These are phyloP conservation scores for Talaromyces funiculosus DNA, from an alignment of 2,329 filamentous ascomycete species.

Conservation along the genomic window DNA sequence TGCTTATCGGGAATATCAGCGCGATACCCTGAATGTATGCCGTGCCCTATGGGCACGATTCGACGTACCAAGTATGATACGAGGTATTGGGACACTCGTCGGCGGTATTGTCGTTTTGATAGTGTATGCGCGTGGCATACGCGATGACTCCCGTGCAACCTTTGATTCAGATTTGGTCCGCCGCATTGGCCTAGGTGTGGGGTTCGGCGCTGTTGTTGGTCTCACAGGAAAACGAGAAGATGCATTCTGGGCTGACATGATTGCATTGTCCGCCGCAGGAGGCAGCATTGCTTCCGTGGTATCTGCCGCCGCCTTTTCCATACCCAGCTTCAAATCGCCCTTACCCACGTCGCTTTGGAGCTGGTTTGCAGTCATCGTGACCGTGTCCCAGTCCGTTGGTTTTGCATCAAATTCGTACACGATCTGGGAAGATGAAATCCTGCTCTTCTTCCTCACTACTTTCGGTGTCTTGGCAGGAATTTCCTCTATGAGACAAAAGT, in stretches of 20 bases:
- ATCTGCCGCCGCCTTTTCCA: conserved; percentile 35
- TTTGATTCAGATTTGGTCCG: conserved; percentile 44
- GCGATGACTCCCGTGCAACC: conserved; percentile 46
- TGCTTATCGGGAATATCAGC: conserved; percentile 68
- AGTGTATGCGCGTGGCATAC: conserved; percentile 62
- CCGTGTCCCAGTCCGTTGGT: conserved; percentile 79
- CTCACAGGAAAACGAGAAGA: conserved; percentile 17
- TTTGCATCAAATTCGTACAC: conserved; percentile 98
- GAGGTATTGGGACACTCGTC: conserved; percentile 67
- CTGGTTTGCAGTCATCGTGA: conserved; percentile 76
- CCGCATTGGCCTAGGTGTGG: conserved; percentile 45
- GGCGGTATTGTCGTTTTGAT: conserved; percentile 63
- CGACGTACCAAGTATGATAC: conserved; percentile 76
- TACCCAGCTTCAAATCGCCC: conserved; percentile 43
- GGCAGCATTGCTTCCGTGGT: conserved; percentile 42
- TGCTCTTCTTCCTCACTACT: conserved; percentile 83
- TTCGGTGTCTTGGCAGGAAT: conserved; percentile 73
- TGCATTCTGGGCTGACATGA: conserved; percentile 27
- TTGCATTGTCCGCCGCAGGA: conserved; percentile 37
- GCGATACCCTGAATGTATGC: conserved; percentile 70
- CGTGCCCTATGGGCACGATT: conserved; percentile 88
- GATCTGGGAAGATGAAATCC: conserved; percentile 95
- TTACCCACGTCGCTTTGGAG: conserved; percentile 77
- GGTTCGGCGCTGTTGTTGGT: conserved; percentile 37
- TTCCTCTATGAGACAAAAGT: conserved; percentile 67